A percentile compares a stretch with the other conserved stretches of the same genome.
These are phyloP conservation scores for Mortierella alpina DNA, from an alignment of 192 early-diverging fungal genomes.

Conservation along the genomic window DNA sequence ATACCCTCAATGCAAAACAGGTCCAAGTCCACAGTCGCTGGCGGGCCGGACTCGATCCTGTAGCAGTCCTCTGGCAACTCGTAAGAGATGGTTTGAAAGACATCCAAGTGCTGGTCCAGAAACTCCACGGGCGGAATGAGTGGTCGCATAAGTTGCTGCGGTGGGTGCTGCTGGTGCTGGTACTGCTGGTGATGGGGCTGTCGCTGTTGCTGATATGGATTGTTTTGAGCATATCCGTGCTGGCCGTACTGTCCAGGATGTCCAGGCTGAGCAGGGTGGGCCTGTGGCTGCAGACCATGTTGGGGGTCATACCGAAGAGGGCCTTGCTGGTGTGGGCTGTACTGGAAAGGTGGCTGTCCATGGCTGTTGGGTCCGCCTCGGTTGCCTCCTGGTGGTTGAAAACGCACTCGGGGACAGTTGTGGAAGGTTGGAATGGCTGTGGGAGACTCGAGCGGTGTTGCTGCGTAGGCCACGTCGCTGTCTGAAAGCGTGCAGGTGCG, in stretches of 20 bases:
- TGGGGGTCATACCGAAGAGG: slow-evolving; percentile 42
- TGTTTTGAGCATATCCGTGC: background rate
- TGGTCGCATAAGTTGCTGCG: slow-evolving; percentile 41
- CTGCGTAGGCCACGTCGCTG: slow-evolving; percentile 55
- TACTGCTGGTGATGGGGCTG: slow-evolving; percentile 2
- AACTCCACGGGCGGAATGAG: slow-evolving; percentile 34
- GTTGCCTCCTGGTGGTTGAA: slow-evolving; percentile 14
- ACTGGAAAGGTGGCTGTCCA: slow-evolving; percentile 24
- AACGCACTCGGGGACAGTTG: slow-evolving; percentile 47
- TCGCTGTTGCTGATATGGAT: slow-evolving; percentile 18
- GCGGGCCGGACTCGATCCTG: slow-evolving; percentile 18
- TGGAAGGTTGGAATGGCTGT: slow-evolving; percentile 57
- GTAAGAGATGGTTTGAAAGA: slow-evolving; percentile 39
- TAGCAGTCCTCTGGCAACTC: slow-evolving; percentile 24
- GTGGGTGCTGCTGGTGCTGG: slow-evolving; percentile 1
- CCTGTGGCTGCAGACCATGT: slow-evolving; percentile 38
- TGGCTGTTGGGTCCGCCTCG: slow-evolving; percentile 9
- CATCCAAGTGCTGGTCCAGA: slow-evolving; percentile 50
- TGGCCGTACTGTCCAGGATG: background rate
- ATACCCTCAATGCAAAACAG: slow-evolving; percentile 36
- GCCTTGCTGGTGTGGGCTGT: slow-evolving; percentile 6
- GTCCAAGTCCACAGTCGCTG: slow-evolving; percentile 25
- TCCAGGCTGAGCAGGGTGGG: slow-evolving; percentile 12
- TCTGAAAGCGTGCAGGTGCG: slow-evolving; percentile 31
- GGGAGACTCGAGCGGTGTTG: slow-evolving; percentile 53